Evolutionary conservation across 208 protist species (phyloP).

Genomic region (Tritrichomonas foetus): DNA sequence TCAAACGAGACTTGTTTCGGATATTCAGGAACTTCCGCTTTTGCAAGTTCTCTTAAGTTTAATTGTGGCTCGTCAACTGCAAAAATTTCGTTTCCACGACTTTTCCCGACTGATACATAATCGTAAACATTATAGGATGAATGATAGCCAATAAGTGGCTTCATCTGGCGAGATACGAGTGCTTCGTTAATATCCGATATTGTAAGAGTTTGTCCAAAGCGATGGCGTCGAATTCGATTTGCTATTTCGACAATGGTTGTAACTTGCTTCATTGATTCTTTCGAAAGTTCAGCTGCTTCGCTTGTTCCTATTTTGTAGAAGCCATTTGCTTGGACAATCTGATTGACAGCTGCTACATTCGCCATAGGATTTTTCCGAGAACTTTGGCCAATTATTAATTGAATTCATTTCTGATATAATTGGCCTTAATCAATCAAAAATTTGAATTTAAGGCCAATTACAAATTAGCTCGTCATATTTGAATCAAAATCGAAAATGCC

Average conservation of each 20-base stretch:
- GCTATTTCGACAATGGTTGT: neutral
- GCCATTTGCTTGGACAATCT: no score
- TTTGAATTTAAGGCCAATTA: no score
- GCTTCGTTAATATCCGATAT: neutral
- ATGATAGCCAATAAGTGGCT: neutral
- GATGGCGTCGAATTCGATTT: neutral
- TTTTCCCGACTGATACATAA: neutral
- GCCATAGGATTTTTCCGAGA: no score
- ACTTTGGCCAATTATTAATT: no score
- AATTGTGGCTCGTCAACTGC: neutral
- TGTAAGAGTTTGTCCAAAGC: neutral
- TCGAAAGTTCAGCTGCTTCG: no score
- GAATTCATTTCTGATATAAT: no score
- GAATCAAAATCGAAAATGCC: no score
- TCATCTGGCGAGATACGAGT: neutral
- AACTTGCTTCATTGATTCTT: neutral
- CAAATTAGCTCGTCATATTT: no score
- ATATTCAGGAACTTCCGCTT: neutral
- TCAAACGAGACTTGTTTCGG: neutral
- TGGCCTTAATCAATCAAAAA: no score
- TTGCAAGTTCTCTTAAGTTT: neutral
- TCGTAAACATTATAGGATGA: neutral
- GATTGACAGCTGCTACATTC: no score
- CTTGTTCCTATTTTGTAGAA: no score
- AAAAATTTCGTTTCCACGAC: neutral